Percentiles rank a stretch among this genome's conserved stretches.
Evolutionary conservation across 345 rosid species (phyloP).

Genomic region (Citrus medica): DNA sequence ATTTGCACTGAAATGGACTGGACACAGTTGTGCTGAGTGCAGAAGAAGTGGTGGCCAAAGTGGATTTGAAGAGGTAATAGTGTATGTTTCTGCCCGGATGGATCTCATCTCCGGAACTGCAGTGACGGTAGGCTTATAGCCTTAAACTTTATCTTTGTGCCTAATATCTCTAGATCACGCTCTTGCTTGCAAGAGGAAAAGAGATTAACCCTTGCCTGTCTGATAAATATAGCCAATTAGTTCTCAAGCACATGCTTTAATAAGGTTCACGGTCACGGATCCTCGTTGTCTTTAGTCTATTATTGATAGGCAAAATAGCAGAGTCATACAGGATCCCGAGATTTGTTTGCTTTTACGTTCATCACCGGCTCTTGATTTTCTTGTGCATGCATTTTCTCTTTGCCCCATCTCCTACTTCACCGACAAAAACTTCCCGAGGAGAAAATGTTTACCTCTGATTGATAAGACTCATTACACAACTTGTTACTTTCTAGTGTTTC

Average conservation of each 20-base stretch:
- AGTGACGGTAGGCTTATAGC: slow-evolving; percentile 13
- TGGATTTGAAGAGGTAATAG: slow-evolving; percentile 13
- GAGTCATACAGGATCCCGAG: neutral
- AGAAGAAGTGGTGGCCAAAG: slow-evolving; percentile 26
- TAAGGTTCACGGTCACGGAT: neutral
- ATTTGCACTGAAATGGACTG: slow-evolving; percentile 27
- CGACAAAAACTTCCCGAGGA: neutral
- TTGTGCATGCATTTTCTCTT: neutral
- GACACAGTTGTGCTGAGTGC: slow-evolving; percentile 16
- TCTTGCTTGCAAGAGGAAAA: neutral
- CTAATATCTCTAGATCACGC: neutral
- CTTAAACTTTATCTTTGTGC: neutral
- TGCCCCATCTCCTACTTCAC: neutral
- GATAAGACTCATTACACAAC: neutral
- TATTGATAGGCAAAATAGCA: neutral
- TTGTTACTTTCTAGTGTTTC: neutral
- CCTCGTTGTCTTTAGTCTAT: neutral
- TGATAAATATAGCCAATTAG: neutral
- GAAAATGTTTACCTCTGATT: neutral
- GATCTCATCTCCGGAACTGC: slow-evolving; percentile 17
- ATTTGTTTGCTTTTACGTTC: neutral
- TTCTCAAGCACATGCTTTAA: neutral
- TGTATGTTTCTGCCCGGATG: slow-evolving; percentile 26
- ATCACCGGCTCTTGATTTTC: neutral
- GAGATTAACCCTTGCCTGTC: neutral